phyloP scores from a whole-genome alignment of 2,329 filamentous ascomycete genomes.

The Pleurostoma richardsiae region DNA sequence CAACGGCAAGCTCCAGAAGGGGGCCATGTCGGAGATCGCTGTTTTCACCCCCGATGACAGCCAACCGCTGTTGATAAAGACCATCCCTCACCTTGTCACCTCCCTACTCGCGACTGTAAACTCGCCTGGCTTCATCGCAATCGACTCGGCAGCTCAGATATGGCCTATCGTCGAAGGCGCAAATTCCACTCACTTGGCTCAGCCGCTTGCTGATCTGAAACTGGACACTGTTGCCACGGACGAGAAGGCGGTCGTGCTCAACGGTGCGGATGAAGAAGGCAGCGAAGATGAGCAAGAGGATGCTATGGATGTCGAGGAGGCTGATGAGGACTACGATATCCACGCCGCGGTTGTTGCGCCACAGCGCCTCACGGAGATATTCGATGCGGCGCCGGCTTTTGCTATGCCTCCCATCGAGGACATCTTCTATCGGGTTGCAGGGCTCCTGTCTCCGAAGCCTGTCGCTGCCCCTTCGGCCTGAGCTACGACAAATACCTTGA shows the following conservation, averaged over 20 bases:
- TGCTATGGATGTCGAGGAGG: slow-evolving; percentile 23
- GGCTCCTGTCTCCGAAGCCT: slow-evolving; percentile 56
- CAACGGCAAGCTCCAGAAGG: slow-evolving; percentile 17
- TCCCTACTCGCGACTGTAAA: slow-evolving; percentile 60
- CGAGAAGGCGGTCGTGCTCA: slow-evolving; percentile 12
- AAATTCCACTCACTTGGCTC: slow-evolving; percentile 46
- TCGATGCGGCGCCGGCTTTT: slow-evolving; percentile 64
- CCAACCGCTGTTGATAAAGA: slow-evolving; percentile 53
- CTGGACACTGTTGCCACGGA: slow-evolving; percentile 26
- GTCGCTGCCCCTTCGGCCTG: slow-evolving; percentile 17
- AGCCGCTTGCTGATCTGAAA: slow-evolving; percentile 49
- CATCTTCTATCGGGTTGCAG: slow-evolving; percentile 69
- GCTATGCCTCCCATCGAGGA: slow-evolving; percentile 69
- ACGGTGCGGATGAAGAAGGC: slow-evolving; percentile 22
- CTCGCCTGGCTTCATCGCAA: slow-evolving; percentile 66
- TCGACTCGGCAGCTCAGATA: slow-evolving; percentile 74
- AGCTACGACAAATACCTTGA: neutral
- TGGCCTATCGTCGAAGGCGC: slow-evolving; percentile 57
- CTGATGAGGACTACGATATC: slow-evolving; percentile 28
- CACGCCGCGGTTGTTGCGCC: slow-evolving; percentile 59
- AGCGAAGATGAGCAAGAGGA: slow-evolving; percentile 17
- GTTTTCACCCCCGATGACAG: slow-evolving; percentile 62
- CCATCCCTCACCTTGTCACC: slow-evolving; percentile 54
- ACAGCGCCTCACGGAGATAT: slow-evolving; percentile 64
- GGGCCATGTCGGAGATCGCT: slow-evolving; percentile 49